A percentile compares a stretch with the other conserved stretches of the same genome.
Conservation (phyloP, 2,329 filamentous ascomycete species). For the Sporothrix euskadiensis region DNA sequence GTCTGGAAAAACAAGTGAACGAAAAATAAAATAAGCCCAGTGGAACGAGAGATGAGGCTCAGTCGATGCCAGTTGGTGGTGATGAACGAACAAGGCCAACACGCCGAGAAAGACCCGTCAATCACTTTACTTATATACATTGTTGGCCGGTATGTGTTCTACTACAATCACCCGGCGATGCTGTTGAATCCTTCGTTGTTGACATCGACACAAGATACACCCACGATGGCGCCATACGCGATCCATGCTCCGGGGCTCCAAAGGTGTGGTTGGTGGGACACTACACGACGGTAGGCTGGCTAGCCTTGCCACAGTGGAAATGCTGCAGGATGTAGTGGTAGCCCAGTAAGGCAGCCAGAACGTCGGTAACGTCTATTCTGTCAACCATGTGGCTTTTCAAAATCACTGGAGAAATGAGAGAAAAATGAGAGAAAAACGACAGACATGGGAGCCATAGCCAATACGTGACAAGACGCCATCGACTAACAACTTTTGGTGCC, state of each 20-base stretch:
- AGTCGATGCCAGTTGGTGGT: background rate
- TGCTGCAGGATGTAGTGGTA: background rate
- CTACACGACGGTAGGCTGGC: background rate
- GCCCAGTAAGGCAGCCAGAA: background rate
- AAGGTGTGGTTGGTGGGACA: background rate
- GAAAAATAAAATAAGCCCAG: background rate
- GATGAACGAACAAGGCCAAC: background rate
- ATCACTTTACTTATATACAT: background rate
- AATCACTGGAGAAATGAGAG: background rate
- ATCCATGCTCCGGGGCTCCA: background rate
- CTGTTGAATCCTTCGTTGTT: background rate
- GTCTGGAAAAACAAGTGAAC: no score
- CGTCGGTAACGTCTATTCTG: background rate
- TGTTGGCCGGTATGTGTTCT: background rate
- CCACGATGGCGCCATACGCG: slow-evolving; percentile 11
- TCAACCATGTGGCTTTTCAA: background rate
- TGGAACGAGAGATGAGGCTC: background rate
- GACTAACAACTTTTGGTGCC: background rate
- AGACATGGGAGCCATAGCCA: background rate
- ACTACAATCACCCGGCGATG: background rate
- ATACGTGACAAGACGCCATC: slow-evolving; percentile 9
- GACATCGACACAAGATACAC: slow-evolving; percentile 16
- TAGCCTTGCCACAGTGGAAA: background rate
- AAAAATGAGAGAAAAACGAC: background rate
- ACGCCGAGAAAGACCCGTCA: background rate